Conservation (phyloP, 805 yeast genomes). For the Saccharomyces cerevisiae region DNA sequence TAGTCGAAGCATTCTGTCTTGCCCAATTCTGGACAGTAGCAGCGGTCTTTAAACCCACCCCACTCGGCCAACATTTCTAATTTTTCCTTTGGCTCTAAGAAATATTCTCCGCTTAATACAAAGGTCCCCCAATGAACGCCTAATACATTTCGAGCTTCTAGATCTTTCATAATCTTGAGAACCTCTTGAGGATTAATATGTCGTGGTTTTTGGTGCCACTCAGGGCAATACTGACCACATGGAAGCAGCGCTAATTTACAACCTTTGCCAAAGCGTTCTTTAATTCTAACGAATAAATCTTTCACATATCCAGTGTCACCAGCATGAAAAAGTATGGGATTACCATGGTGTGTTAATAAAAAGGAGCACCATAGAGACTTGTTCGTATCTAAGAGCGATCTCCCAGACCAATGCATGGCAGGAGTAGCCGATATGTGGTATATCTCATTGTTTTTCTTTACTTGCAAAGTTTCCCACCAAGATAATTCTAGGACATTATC, state of each 20-base stretch:
- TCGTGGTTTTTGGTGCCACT: conserved; percentile 87
- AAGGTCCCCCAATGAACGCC: conserved; percentile 98
- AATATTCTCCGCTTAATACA: conserved; percentile 79
- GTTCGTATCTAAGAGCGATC: conserved; percentile 74
- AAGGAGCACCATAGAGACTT: conserved; percentile 84
- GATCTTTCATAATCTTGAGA: conserved; percentile 52
- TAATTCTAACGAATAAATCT: conserved; percentile 63
- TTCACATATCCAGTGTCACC: conserved; percentile 91
- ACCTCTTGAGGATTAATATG: conserved; percentile 82
- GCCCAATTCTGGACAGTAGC: conserved; percentile 69
- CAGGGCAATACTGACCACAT: conserved; percentile 91
- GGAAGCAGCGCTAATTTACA: conserved; percentile 68
- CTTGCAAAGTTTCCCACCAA: conserved; percentile 78
- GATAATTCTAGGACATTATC: conserved; percentile 64
- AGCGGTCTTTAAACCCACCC: conserved; percentile 27
- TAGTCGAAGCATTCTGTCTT: conserved; percentile 45
- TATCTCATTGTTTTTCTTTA: conserved; percentile 36
- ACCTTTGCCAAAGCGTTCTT: conserved; percentile 50
- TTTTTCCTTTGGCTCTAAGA: conserved; percentile 67
- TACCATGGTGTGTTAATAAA: conserved; percentile 53
- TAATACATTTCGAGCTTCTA: conserved; percentile 53
- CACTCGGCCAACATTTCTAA: conserved; percentile 43
- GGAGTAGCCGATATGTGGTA: conserved; percentile 86
- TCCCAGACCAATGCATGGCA: conserved; percentile 95
- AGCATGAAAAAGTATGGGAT: conserved; percentile 77